Base-by-base conservation (phyloP, 108 stramenopile genomes). In the Nitzschia sp. region DNA sequence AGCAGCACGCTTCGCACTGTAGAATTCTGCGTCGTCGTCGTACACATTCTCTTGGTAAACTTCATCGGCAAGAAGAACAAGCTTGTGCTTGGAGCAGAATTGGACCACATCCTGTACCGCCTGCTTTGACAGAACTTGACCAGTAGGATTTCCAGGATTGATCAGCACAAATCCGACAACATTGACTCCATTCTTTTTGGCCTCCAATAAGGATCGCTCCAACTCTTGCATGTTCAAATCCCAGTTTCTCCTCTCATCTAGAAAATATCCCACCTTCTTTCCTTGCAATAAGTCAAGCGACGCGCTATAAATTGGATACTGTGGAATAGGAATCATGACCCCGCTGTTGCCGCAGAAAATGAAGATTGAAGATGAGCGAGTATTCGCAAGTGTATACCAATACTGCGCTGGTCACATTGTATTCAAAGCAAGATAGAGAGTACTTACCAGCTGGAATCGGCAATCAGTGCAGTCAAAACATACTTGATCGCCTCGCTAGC, bases 31-130 rank as follows among this genome's bases (percentile, higher is more conserved):
- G 19, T 69, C 79, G 1, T 93, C 85, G 32, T 80, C 79, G 71
- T 96, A 99, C n/a, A 99, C 89, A 82, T 99, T 99, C 59, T 96
- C 92, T 68, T 99, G 98, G 70, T 99, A 99, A 9, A 99, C 98
- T 83, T 99, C 97, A 69, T 99, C 98, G 0, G 97, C 90, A 28
- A 97, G 53, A 31, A 99, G 65, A 26, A 97, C 93, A 38, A 99
- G 64, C 36, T 88, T 84, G 71, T 94, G 72, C 48, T 88, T 76
- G 30, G 78, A 59, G 50, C 95, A 96, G 75, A 98, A 98, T 41
- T 68, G n/a, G 6, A 96, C 92, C 44, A 99, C 83, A 65, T 93
- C 95, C 38, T 82, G 83, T n/a, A 98, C 83, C 45, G 89, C 82
- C 54, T 80, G 48, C 45, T 73, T 73, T 5, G 83, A 66, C 21